Conservation (phyloP, 306 rosid species). For the Luffa acutangula region DNA sequence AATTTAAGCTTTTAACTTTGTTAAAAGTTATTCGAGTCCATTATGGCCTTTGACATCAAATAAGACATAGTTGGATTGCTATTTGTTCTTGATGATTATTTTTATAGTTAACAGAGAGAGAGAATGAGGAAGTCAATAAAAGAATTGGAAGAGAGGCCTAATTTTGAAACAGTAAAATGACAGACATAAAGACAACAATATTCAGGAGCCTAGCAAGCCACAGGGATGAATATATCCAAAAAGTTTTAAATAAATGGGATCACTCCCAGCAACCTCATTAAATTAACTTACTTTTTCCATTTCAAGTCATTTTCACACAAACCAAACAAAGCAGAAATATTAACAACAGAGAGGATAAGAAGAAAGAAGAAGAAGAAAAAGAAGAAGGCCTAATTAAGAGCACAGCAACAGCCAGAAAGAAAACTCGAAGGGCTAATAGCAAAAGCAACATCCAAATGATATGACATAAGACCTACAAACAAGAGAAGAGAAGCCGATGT, state of each 20-base stretch:
- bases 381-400: neutral
- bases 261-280: neutral
- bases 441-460: neutral
- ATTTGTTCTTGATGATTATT: neutral
- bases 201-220: conserved; percentile 9
- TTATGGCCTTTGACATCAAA: neutral
- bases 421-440: too few species aligned
- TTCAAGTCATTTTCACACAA: conserved; percentile 6
- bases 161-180: neutral
- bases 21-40: neutral
- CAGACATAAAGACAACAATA: neutral
- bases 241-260: neutral
- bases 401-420: neutral
- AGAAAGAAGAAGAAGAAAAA: too few species aligned
- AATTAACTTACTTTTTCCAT: neutral
- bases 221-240: neutral
- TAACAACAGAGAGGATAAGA: neutral
- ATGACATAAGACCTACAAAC: neutral
- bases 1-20: neutral
- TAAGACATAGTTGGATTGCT: neutral
- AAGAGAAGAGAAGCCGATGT: neutral
- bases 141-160: neutral
- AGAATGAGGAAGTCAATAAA: neutral
- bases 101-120: neutral
- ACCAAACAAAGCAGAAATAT: neutral